Evolutionary conservation across 2,329 filamentous ascomycete genomes (phyloP).

Genomic region (Aureobasidium sp.): DNA sequence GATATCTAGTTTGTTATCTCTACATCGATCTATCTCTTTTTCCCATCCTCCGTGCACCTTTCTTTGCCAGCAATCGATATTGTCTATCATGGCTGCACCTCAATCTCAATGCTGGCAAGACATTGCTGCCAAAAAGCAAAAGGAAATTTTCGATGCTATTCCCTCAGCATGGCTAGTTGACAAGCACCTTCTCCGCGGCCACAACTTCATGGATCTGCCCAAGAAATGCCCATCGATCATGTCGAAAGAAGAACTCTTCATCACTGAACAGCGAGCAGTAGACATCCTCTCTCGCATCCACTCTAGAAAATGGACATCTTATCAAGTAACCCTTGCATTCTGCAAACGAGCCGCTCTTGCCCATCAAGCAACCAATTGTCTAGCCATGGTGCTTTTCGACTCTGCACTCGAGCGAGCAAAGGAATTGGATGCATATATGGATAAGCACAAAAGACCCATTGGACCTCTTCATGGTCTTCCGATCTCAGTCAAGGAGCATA

Average conservation of each 20-base stretch:
- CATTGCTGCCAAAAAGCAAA: not conserved
- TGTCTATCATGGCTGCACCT: not conserved
- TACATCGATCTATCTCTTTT: not conserved
- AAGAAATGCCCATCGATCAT: not conserved
- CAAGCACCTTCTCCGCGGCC: not conserved
- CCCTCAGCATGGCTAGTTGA: not conserved
- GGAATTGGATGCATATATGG: conserved; percentile 40
- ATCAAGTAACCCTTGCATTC: conserved; percentile 40
- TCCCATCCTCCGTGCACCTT: not conserved
- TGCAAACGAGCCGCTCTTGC: conserved; percentile 43
- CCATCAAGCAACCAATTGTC: conserved; percentile 45
- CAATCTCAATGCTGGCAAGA: not conserved
- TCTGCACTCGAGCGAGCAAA: conserved; percentile 40
- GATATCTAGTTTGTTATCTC: not conserved
- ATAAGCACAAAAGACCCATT: conserved; percentile 30
- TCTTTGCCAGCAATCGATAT: too few species aligned
- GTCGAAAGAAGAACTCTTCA: conserved; percentile 5
- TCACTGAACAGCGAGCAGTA: conserved; percentile 9
- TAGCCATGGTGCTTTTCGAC: conserved; percentile 44
- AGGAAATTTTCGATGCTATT: conserved; percentile 2
- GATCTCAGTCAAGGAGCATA: conserved; percentile 60
- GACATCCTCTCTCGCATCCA: not conserved
- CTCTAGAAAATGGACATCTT: conserved; percentile 32
- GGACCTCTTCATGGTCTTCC: conserved; percentile 58
- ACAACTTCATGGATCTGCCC: not conserved